Base-by-base conservation (phyloP, 2,329 filamentous ascomycete species). In the Dothideomycetidae sp. region DNA sequence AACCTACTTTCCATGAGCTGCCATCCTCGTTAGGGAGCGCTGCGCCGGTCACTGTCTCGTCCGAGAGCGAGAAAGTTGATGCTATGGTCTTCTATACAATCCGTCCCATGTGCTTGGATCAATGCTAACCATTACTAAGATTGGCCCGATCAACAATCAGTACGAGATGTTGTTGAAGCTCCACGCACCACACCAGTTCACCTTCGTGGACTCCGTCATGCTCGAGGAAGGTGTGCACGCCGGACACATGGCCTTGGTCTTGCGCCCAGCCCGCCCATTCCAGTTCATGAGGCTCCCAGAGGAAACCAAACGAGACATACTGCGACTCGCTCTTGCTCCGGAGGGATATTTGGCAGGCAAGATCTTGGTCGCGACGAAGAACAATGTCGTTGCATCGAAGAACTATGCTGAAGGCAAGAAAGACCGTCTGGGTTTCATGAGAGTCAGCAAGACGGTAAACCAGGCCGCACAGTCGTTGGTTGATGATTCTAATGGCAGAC, bases 211-310 rank as follows among this genome's bases (percentile, higher is more conserved):
- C 19, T 52, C 53, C 5, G 54, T 56, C 11, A 53, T 52, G 16
- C 43, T 57, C 31, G 46, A 49, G 1, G 50, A 53, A 10, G 55
- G 56, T 15, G 42, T 44, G 3, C 48, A 52, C 29, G 48, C 47
- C 18, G 55, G 55, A 12, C 42, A 50, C 33, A 52, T 58, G 37
- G 56, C 53, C 10, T 48, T 60, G 36, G 34, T 60, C 16, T 17
- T 61, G 39, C 49, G 50, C 14, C 54, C 56, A 2, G 47, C 50
- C 17, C 46, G 49, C 31, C 49, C 55, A 1, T 58, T 60, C 45
- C 43, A 40, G 0, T 52, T 59, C 46, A 33, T 55, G 35, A 44
- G 46, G 16, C 49, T 61, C 0, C 45, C 51, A 0, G 26, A 41
- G 2, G 46, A 49, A 9, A 42, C 53, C 15, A 54, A 53, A 21